Evolutionary conservation across 163 green algal species (phyloP).

Genomic region (Chlamydomonas reinhardtii): DNA sequence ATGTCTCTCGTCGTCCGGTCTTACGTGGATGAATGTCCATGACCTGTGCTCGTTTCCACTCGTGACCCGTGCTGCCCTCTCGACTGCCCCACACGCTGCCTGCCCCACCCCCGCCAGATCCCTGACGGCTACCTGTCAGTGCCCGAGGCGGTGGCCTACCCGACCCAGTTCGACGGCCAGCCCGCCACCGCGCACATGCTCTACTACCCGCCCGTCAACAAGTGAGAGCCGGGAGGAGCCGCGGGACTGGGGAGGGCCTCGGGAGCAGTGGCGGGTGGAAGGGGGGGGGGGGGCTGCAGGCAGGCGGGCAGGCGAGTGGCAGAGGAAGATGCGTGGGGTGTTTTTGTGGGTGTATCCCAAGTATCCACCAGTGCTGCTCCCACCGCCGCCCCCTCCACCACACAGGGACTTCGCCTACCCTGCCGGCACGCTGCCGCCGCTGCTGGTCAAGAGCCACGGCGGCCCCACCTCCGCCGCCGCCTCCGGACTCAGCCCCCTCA

Average conservation of each 20-base stretch:
- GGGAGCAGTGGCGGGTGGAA: background rate
- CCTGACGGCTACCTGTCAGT: slow-evolving; percentile 74
- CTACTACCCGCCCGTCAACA: slow-evolving; percentile 76
- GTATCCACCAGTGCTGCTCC: too few species aligned
- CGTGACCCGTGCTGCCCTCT: too few species aligned
- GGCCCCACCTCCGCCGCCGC: slow-evolving; percentile 77
- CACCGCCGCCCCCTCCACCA: background rate
- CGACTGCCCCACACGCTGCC: too few species aligned
- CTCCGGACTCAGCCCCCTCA: slow-evolving; percentile 64
- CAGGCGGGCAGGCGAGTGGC: too few species aligned
- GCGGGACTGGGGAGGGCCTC: background rate
- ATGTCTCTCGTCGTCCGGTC: too few species aligned
- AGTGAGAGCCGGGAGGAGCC: background rate
- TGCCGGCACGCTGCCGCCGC: slow-evolving; percentile 68
- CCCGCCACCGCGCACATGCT: slow-evolving; percentile 72
- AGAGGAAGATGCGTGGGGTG: too few species aligned
- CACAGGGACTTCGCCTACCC: slow-evolving; percentile 70
- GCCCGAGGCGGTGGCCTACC: slow-evolving; percentile 67
- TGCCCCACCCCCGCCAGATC: slow-evolving; percentile 24
- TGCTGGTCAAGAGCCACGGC: slow-evolving; percentile 87
- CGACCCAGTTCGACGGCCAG: slow-evolving; percentile 54
- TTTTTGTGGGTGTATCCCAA: too few species aligned
- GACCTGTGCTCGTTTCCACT: too few species aligned
- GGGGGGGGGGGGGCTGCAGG: too few species aligned
- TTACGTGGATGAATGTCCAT: too few species aligned